Base-by-base conservation (phyloP, 1,139 yeast species). In the Geotrichum europaeum region DNA sequence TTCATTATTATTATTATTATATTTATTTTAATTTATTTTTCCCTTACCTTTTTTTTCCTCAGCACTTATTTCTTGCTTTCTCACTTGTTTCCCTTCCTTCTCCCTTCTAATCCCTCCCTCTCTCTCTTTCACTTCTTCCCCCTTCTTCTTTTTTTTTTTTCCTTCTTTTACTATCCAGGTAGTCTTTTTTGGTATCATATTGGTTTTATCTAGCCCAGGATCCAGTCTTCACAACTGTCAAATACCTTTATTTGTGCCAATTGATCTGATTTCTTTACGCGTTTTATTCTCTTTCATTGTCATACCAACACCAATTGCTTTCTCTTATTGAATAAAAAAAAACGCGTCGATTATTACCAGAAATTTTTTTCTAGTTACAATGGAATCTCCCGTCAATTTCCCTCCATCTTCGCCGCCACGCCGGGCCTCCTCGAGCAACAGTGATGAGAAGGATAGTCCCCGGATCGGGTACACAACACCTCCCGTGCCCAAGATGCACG, bases 391-490 rank as follows among this genome's bases (percentile, higher is more conserved):
- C 18, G 43, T 51, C 12, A 56, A 56, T 43, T 64, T 62, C 34
- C 65, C 65, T 25, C 65, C 65, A 4, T 64, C 66, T 2, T 59
- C 66, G 22, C 66, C 66, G 13, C 66, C 66, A 15, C 18, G 36
- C n/a, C 34, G 34, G 20, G 25, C 30, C 10, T 36, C 43, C 6
- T 4, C 43, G 18, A 36, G 43, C n/a, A 13, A 13, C 10, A 36
- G 43, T 18, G 43, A 36, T 18, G 43, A 36, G 6, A 36, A 36
- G 18, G 6, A 36, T 10, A 36, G 43, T 57, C 18, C 63, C 59
- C 25, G 61, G 61, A 30, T 53, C 60, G 22, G 58, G 58, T 30
- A 45, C 54, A 59, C 51, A 51, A 57, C 32, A 7, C 32, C 53
- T 43, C 45, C 34, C 9, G 40, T 53, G n/a, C 49, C 34, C 15